Base-by-base conservation (phyloP, 192 early-diverging fungal genomes). In the Funneliformis mosseae region DNA sequence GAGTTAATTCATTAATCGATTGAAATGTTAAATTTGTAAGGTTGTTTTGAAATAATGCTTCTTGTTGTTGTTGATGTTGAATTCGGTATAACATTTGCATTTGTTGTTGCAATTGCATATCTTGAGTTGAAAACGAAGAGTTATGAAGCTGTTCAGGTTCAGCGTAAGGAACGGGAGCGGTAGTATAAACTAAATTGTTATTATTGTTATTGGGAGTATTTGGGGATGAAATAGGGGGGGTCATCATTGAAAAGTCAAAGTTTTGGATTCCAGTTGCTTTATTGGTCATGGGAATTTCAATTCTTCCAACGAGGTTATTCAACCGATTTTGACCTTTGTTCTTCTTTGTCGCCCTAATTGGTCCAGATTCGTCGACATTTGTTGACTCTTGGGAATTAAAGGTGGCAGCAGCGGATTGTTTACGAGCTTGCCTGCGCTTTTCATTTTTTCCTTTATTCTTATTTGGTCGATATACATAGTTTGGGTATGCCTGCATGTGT, bases 371-470 rank as follows among this genome's bases (percentile, higher is more conserved):
- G 2, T 12, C 63, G 5, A 18, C 48, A 14, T 11, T 38, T 14
- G 63, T 66, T 1, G 63, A 23, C 27, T 33, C 27, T 66, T 33
- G 28, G 5, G 63, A 28, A n/a, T 14, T 66, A 55, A 55, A 55
- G 18, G 48, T 55, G 0, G 48, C 16, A 5, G 18, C 48, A 16
- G 45, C 27, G 21, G 16, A 21, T 66, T 76, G n/a, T 28, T 39
- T 23, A 25, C 43, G 33, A 28, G 67, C 25, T 14, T 68, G 42
- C 28, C 77, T 39, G 5, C 27, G 42, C 28, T 78, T 66, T 10
- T 78, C 77, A 50, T 39, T 60, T 38, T 78, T 78, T 5, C 38
- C 55, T 39, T 78, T 78, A 27, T 77, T 77, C 59, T 81, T 81
- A 21, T 64, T 62, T 27, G 77, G 77, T 38, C 61, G 23, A 38